Evolutionary conservation across 495 filamentous ascomycete genomes (phyloP).

Genomic region (Penicillium samsonianum): DNA sequence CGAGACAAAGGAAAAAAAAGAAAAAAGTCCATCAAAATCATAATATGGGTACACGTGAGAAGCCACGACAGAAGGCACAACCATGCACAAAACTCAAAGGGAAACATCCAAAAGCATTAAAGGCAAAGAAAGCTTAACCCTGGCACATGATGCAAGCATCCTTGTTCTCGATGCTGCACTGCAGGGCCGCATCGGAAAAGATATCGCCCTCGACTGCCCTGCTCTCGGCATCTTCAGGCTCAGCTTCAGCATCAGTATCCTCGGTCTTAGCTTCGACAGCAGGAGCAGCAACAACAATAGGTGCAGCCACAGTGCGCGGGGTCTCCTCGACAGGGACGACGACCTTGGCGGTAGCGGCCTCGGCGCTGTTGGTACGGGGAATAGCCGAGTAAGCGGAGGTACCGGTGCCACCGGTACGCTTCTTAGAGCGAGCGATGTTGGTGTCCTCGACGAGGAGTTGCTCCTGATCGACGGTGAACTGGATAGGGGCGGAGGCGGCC

Average conservation of each 20-base stretch:
- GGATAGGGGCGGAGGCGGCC: conserved; percentile 93
- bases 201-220: conserved; percentile 62
- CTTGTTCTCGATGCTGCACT: conserved; percentile 92
- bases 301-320: conserved; percentile 71
- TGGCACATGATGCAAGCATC: conserved; percentile 91
- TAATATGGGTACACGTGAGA: conserved; percentile 41
- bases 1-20: conserved; percentile 21
- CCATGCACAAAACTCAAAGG: conserved; percentile 25
- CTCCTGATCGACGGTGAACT: conserved; percentile 99
- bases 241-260: conserved; percentile 64
- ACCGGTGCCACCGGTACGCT: conserved; percentile 55
- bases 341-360: conserved; percentile 13
- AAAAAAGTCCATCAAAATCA: conserved; percentile 42
- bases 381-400: conserved; percentile 56
- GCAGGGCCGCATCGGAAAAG: conserved; percentile 85
- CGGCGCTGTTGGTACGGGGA: conserved; percentile 54
- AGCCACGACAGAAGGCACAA: conserved; percentile 16
- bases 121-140: conserved; percentile 50
- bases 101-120: conserved; percentile 17
- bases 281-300: conserved; percentile 46
- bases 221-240: conserved; percentile 63
- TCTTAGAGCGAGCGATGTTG: conserved; percentile 73
- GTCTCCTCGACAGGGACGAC: conserved; percentile 51
- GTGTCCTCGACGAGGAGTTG: conserved; percentile 87
- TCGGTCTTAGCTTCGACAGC: conserved; percentile 44